Conservation (phyloP, 1,139 yeast genomes). For the Yamadazyma mexicana region DNA sequence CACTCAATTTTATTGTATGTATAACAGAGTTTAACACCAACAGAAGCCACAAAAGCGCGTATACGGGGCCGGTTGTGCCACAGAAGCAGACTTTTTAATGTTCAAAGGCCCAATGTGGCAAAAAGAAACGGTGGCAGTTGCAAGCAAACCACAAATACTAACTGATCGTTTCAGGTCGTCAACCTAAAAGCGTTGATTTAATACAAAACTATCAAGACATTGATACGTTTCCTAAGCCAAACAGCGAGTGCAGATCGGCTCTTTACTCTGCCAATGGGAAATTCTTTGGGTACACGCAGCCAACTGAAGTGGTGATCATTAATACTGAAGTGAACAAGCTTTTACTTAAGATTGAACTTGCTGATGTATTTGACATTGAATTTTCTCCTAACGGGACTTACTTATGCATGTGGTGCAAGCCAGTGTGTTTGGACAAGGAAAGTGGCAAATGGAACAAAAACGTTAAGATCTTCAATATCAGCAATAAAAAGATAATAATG, state of each 20-base stretch:
- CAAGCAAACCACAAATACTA: constrained; percentile 12
- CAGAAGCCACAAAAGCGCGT: too few relatives aligned
- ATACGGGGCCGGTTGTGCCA: neutral
- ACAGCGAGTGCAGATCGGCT: constrained; percentile 45
- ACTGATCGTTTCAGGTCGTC: constrained; percentile 46
- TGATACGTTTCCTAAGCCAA: constrained; percentile 35
- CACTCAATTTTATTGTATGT: constrained; percentile 48
- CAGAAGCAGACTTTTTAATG: too few relatives aligned
- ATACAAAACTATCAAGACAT: constrained; percentile 50
- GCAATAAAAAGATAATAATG: constrained; percentile 49
- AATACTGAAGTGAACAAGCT: constrained; percentile 32
- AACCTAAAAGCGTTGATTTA: constrained; percentile 61
- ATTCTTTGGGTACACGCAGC: constrained; percentile 58
- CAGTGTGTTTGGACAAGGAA: constrained; percentile 56
- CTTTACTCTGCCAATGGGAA: constrained; percentile 55
- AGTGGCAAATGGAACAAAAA: constrained; percentile 74
- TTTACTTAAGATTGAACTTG: constrained; percentile 45
- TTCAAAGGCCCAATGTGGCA: too few relatives aligned
- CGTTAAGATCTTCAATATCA: constrained; percentile 69
- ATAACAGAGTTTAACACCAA: constrained; percentile 1
- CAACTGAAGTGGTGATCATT: constrained; percentile 55
- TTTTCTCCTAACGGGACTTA: constrained; percentile 89
- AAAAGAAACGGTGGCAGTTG: too few relatives aligned
- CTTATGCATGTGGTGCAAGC: constrained; percentile 89
- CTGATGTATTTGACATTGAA: constrained; percentile 75